Conservation (phyloP, 2,329 filamentous ascomycete genomes). For the Pyrenochaeta sp. region DNA sequence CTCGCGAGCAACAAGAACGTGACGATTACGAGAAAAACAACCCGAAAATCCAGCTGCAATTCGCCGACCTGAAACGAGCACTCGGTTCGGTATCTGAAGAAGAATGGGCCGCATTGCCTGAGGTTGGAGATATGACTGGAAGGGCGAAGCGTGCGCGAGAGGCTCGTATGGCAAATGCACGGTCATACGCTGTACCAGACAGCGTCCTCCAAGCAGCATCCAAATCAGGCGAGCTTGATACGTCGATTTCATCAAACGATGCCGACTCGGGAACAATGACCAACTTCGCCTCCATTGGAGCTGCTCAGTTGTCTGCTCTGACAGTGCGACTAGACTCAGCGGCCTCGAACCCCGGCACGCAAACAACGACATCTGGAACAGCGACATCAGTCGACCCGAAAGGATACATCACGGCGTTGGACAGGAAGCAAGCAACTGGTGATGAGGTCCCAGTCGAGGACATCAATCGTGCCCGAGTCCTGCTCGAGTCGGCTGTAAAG, state of each 20-base stretch:
- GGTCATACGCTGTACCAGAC: conserved; percentile 96
- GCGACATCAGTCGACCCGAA: conserved; percentile 93
- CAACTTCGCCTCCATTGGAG: conserved; percentile 97
- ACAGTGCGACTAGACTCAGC: conserved; percentile 94
- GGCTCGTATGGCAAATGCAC: conserved; percentile 69
- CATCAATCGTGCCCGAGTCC: conserved; percentile 88
- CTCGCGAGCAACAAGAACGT: conserved; percentile 86
- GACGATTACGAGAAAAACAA: conserved; percentile 98
- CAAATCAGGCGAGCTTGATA: conserved; percentile 82
- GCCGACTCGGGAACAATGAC: conserved; percentile 87
- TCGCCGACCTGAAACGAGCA: conserved; percentile 92
- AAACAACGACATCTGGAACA: conserved; percentile 74
- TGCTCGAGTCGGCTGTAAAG: conserved; percentile 96
- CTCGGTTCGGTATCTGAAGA: conserved; percentile 90
- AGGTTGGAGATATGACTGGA: conserved; percentile 95
- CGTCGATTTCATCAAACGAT: conserved; percentile 76
- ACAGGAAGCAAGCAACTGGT: conserved; percentile 80
- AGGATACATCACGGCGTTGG: conserved; percentile 92
- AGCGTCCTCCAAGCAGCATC: conserved; percentile 89
- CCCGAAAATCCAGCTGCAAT: conserved; percentile 97
- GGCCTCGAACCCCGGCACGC: conserved; percentile 74
- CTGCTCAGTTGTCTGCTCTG: conserved; percentile 93
- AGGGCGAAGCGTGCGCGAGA: conserved; percentile 89
- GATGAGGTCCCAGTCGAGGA: conserved; percentile 83
- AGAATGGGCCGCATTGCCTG: conserved; percentile 94